Conservation (phyloP, 2,329 filamentous ascomycete genomes). For the Hypocreales sp. region DNA sequence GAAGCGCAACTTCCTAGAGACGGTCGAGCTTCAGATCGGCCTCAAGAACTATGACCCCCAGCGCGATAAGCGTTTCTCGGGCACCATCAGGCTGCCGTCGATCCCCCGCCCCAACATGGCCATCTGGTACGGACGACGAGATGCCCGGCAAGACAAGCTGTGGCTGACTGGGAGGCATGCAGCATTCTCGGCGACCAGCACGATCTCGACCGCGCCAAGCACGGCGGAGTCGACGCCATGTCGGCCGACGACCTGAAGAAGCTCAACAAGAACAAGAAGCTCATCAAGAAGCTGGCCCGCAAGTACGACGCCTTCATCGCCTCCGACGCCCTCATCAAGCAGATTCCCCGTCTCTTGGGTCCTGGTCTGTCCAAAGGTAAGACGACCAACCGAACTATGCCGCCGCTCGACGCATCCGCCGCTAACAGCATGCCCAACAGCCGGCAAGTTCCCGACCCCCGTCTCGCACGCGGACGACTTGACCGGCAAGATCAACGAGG, state of each 20-base stretch:
- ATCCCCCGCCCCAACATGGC: constrained; percentile 83
- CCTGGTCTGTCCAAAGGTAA: constrained; percentile 93
- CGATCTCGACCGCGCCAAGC: constrained; percentile 99
- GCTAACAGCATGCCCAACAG: constrained; percentile 31
- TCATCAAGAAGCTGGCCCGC: constrained; percentile 99
- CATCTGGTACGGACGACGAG: constrained; percentile 41
- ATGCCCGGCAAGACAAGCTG: too few relatives aligned
- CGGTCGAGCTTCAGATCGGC: constrained; percentile 82
- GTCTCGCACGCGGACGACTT: constrained; percentile 96
- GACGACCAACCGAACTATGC: constrained; percentile 20
- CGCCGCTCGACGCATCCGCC: constrained; percentile 5
- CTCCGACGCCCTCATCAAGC: constrained; percentile 96
- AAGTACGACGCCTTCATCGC: constrained; percentile 99
- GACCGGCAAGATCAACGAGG: constrained; percentile 88
- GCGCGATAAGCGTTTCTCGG: constrained; percentile 99
- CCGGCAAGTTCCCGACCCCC: constrained; percentile 98
- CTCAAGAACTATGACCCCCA: constrained; percentile 98
- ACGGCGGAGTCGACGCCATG: constrained; percentile 97
- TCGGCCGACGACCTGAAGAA: constrained; percentile 98
- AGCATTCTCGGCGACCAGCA: constrained; percentile 60
- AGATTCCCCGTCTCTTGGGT: constrained; percentile 98
- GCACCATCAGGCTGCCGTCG: constrained; percentile 88
- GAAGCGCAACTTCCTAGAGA: constrained; percentile 97
- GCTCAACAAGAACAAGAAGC: constrained; percentile 99
- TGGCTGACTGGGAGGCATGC: background rate